phyloP scores from a whole-genome alignment of 306 rosid genomes.

The Mimosa pudica region DNA sequence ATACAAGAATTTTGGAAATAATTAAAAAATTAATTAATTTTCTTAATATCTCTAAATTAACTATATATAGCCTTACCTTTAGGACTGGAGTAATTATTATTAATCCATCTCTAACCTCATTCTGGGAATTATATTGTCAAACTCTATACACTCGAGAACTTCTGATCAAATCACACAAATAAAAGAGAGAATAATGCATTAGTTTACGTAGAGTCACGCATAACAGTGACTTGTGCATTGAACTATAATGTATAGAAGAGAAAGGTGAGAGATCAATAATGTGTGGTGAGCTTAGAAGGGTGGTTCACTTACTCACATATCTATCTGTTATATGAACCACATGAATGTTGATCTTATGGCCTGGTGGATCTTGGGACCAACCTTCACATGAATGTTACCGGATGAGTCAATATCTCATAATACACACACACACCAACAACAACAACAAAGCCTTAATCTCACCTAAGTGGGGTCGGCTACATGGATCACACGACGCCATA shows the following conservation, averaged over 20 bases:
- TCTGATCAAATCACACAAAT: neutral
- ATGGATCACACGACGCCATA: no score
- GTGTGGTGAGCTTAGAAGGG: neutral
- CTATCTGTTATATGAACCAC: slow-evolving; percentile 10
- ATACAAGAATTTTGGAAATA: neutral
- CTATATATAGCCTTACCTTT: neutral
- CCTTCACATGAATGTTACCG: slow-evolving; percentile 30
- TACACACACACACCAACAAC: no score
- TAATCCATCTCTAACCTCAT: neutral
- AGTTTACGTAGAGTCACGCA: neutral
- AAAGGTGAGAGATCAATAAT: neutral
- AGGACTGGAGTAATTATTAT: neutral
- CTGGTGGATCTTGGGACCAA: slow-evolving; percentile 11
- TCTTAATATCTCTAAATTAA: no score
- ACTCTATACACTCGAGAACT: neutral
- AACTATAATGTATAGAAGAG: neutral
- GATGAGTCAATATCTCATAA: slow-evolving; percentile 27
- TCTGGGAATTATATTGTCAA: neutral
- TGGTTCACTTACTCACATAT: neutral
- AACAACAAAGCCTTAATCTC: no score
- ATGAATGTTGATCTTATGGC: neutral
- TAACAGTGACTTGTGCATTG: neutral
- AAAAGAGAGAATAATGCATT: neutral
- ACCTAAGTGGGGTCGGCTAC: no score
- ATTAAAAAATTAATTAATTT: no score